These are phyloP conservation scores for Citrus cavaleriei DNA, from an alignment of 345 rosid genomes.

Conservation along the genomic window DNA sequence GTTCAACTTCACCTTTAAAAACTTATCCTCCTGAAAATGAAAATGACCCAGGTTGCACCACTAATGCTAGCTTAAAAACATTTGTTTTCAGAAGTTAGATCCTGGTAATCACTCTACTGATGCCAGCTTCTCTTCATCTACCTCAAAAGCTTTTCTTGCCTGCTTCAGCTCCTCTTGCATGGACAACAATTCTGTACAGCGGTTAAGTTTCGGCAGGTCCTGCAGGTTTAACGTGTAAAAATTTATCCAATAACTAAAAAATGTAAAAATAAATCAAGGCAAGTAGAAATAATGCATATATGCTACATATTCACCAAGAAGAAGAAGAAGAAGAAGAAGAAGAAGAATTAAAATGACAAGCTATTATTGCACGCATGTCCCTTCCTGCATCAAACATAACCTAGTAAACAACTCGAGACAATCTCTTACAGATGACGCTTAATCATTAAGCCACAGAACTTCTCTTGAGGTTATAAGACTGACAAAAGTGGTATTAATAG, in stretches of 20 bases:
- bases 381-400: not conserved
- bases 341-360: not conserved
- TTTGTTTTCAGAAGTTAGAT: not conserved
- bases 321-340: not conserved
- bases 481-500: not conserved
- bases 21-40: not conserved
- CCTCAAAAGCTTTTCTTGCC: conserved; percentile 94
- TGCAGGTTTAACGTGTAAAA: conserved; percentile 27
- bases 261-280: not conserved
- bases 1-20: not conserved
- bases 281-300: not conserved
- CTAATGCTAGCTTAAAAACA: not conserved
- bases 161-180: conserved; percentile 98
- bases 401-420: not conserved
- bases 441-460: not conserved
- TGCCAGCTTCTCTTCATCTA: conserved; percentile 78
- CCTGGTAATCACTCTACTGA: conserved; percentile 31
- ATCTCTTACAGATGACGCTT: not conserved
- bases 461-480: not conserved
- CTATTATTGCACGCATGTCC: not conserved
- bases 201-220: conserved; percentile 86
- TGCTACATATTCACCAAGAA: not conserved
- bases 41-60: not conserved
- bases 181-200: conserved; percentile 73
- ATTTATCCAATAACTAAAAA: not conserved